These are phyloP conservation scores for Dichotomopilus funicola DNA, from an alignment of 2,329 filamentous ascomycete genomes.

Conservation along the genomic window DNA sequence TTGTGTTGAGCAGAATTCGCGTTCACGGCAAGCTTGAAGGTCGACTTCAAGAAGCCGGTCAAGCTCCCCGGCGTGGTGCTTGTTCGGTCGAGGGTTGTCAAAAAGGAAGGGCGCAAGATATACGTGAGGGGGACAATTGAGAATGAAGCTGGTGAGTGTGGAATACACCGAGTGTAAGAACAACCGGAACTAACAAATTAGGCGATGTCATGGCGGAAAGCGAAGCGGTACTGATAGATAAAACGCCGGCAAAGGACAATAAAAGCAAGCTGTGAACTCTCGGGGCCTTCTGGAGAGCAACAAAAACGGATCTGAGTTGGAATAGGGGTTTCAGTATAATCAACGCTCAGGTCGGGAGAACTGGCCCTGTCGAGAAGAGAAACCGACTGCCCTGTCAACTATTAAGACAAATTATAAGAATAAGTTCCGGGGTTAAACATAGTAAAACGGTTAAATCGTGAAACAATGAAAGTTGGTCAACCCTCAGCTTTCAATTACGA, in stretches of 20 bases:
- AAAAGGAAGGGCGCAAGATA: constrained; percentile 16
- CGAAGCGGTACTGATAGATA: constrained; percentile 10
- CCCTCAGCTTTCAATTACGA: too few species aligned
- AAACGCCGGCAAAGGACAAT: not conserved
- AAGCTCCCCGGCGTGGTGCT: constrained; percentile 15
- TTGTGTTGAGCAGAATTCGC: constrained; percentile 1
- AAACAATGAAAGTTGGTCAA: too few species aligned
- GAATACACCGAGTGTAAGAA: too few species aligned
- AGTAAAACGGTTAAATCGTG: too few species aligned
- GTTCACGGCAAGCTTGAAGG: constrained; percentile 17
- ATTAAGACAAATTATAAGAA: too few species aligned
- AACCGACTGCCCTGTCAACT: too few species aligned
- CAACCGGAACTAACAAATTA: not conserved
- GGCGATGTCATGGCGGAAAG: constrained; percentile 13
- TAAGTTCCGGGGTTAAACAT: too few species aligned
- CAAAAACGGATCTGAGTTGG: too few species aligned
- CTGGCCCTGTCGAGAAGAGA: too few species aligned
- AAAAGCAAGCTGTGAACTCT: constrained; percentile 1
- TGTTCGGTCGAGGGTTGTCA: constrained; percentile 15
- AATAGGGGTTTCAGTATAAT: too few species aligned
- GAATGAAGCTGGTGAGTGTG: constrained; percentile 14
- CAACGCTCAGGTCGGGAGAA: too few species aligned
- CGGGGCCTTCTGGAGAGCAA: too few species aligned
- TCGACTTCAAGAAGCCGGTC: constrained; percentile 11
- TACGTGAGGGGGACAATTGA: constrained; percentile 17